phyloP scores from a whole-genome alignment of 1,139 yeast species.

The Yamadazyma dendronema region DNA sequence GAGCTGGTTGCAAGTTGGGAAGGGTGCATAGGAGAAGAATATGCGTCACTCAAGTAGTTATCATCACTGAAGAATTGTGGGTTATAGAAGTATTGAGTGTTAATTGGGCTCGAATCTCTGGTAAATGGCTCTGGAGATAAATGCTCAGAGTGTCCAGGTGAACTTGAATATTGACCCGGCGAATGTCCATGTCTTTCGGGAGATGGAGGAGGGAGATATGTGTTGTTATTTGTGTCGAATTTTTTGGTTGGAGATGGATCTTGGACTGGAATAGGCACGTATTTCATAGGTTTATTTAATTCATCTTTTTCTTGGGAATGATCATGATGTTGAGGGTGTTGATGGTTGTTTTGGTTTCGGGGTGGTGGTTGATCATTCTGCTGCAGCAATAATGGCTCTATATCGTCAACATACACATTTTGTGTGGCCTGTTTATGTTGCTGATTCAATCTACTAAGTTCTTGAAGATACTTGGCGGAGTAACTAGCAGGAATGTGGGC shows the following conservation, averaged over 20 bases:
- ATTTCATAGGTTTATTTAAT: slow-evolving; percentile 19
- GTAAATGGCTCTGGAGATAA: slow-evolving; percentile 32
- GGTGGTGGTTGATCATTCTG: neutral
- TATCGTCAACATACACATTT: slow-evolving; percentile 38
- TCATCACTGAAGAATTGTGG: slow-evolving; percentile 42
- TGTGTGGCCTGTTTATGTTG: slow-evolving; percentile 2
- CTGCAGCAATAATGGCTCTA: slow-evolving; percentile 34
- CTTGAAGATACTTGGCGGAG: slow-evolving; percentile 46
- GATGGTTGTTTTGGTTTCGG: no score
- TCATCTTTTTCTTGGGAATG: no score
- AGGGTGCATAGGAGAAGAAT: slow-evolving; percentile 31
- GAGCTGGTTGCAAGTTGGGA: slow-evolving; percentile 7
- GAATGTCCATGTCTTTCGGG: slow-evolving; percentile 43
- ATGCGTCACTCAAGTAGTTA: slow-evolving; percentile 13
- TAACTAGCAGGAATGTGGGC: slow-evolving; percentile 27
- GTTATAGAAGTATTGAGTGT: slow-evolving; percentile 28
- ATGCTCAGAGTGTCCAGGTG: neutral
- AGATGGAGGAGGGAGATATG: slow-evolving; percentile 43
- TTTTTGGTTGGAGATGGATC: slow-evolving; percentile 25
- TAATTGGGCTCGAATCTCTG: slow-evolving; percentile 30
- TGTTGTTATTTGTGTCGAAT: slow-evolving; percentile 16
- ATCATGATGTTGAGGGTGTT: no score
- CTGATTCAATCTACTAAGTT: slow-evolving; percentile 22
- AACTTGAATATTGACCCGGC: slow-evolving; percentile 27
- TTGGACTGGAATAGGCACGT: slow-evolving; percentile 44